Conservation (phyloP, 345 rosid species). For the Nasturtium officinale region DNA sequence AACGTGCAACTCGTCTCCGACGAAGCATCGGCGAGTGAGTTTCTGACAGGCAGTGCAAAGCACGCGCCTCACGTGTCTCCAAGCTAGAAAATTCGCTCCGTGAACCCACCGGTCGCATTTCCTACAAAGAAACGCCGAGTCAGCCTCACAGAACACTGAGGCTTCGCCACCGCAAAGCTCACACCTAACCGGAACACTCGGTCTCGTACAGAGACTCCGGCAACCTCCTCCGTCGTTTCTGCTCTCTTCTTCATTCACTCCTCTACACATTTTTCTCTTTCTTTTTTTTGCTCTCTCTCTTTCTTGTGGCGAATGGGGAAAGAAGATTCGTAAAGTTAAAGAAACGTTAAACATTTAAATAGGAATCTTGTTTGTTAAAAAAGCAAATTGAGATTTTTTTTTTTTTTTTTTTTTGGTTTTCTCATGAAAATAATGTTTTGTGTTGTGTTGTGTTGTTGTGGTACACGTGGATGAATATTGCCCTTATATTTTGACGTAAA, state of each 20-base stretch:
- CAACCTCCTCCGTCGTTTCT: slow-evolving; percentile 31
- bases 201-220: slow-evolving; percentile 33
- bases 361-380: slow-evolving; percentile 23
- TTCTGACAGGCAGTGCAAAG: slow-evolving; percentile 66
- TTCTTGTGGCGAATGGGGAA: not conserved
- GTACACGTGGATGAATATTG: slow-evolving; percentile 41
- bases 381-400: slow-evolving; percentile 14
- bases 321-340: slow-evolving; percentile 13
- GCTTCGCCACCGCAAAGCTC: slow-evolving; percentile 70
- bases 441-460: slow-evolving; percentile 24
- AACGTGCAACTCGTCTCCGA: slow-evolving; percentile 56
- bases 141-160: slow-evolving; percentile 75
- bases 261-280: slow-evolving; percentile 58
- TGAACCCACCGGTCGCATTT: slow-evolving; percentile 79
- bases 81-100: slow-evolving; percentile 78
- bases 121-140: slow-evolving; percentile 68
- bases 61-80: slow-evolving; percentile 72
- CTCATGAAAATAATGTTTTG: slow-evolving; percentile 11
- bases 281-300: not conserved
- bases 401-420: not conserved
- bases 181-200: slow-evolving; percentile 45
- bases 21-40: slow-evolving; percentile 58
- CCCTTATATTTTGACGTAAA: slow-evolving; percentile 37
- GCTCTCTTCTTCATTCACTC: slow-evolving; percentile 40
- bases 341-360: slow-evolving; percentile 36